Evolutionary conservation across 1,284 basidiomycete genomes (phyloP).

Genomic region (Entoloma clypeatum): DNA sequence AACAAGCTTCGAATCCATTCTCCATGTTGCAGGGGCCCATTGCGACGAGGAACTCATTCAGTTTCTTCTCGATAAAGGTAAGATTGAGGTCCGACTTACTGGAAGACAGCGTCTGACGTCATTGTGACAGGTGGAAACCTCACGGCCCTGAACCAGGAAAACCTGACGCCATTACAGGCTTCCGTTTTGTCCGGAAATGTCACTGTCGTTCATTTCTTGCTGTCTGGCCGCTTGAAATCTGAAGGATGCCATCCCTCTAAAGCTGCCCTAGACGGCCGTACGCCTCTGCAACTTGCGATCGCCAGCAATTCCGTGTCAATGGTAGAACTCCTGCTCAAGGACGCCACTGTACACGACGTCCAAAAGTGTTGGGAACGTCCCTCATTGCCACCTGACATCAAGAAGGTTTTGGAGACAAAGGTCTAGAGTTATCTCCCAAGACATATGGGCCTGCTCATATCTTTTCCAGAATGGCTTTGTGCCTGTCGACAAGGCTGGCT

Average conservation of each 20-base stretch:
- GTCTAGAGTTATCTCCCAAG: slow-evolving; percentile 12
- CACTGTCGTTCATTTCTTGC: slow-evolving; percentile 28
- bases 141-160: slow-evolving; percentile 26
- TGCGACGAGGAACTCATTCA: slow-evolving; percentile 28
- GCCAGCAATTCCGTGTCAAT: slow-evolving; percentile 26
- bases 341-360: slow-evolving; percentile 37
- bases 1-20: slow-evolving; percentile 27
- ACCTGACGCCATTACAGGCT: slow-evolving; percentile 33
- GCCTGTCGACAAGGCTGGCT: slow-evolving; percentile 17
- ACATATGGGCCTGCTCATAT: not conserved
- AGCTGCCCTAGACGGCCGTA: slow-evolving; percentile 30
- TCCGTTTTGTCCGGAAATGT: slow-evolving; percentile 31
- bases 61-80: slow-evolving; percentile 35
- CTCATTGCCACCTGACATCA: slow-evolving; percentile 14
- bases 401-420: slow-evolving; percentile 28
- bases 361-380: slow-evolving; percentile 28
- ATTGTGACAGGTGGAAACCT: slow-evolving; percentile 27
- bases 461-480: slow-evolving; percentile 31
- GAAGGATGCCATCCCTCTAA: slow-evolving; percentile 35
- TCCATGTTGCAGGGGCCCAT: slow-evolving; percentile 32
- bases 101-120: not conserved
- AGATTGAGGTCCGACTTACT: slow-evolving; percentile 4
- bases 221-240: slow-evolving; percentile 27
- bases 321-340: slow-evolving; percentile 32
- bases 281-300: slow-evolving; percentile 36